Conservation (phyloP, 768 basidiomycete genomes). For the Tulasnella sp. region DNA sequence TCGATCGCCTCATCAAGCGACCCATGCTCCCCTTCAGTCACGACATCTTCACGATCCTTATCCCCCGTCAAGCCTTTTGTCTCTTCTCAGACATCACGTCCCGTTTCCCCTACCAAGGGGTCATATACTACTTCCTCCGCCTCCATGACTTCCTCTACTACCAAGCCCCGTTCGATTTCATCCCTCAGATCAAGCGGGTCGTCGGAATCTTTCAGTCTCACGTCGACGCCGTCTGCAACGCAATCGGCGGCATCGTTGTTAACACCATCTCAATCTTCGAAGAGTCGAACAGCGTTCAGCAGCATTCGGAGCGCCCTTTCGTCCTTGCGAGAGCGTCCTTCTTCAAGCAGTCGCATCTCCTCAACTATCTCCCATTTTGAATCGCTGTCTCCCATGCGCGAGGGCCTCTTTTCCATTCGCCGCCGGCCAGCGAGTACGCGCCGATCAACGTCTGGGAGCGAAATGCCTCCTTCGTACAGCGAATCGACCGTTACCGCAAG, state of each 20-base stretch:
- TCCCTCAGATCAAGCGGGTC: slow-evolving; percentile 41
- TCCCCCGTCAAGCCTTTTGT: slow-evolving; percentile 33
- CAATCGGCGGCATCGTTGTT: background rate
- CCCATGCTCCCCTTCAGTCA: slow-evolving; percentile 24
- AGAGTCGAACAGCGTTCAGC: background rate
- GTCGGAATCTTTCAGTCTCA: slow-evolving; percentile 20
- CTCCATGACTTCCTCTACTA: slow-evolving; percentile 39
- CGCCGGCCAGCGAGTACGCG: too few relatives aligned
- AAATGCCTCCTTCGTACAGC: too few relatives aligned
- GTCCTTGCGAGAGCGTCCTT: background rate
- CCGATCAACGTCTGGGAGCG: too few relatives aligned
- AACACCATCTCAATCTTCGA: background rate
- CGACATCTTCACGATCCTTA: slow-evolving; percentile 31
- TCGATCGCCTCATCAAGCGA: background rate
- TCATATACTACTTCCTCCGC: slow-evolving; percentile 6
- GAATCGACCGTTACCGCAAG: too few relatives aligned
- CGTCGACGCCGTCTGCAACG: background rate
- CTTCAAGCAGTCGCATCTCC: background rate
- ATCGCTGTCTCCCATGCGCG: too few relatives aligned
- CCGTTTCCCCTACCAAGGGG: slow-evolving; percentile 20
- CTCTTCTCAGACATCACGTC: slow-evolving; percentile 40
- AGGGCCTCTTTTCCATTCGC: too few relatives aligned
- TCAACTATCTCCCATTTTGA: too few relatives aligned
- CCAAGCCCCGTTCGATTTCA: slow-evolving; percentile 33
- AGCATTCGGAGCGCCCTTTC: background rate